phyloP scores from a whole-genome alignment of 2,329 filamentous ascomycete species.

The Tolypocladium album region DNA sequence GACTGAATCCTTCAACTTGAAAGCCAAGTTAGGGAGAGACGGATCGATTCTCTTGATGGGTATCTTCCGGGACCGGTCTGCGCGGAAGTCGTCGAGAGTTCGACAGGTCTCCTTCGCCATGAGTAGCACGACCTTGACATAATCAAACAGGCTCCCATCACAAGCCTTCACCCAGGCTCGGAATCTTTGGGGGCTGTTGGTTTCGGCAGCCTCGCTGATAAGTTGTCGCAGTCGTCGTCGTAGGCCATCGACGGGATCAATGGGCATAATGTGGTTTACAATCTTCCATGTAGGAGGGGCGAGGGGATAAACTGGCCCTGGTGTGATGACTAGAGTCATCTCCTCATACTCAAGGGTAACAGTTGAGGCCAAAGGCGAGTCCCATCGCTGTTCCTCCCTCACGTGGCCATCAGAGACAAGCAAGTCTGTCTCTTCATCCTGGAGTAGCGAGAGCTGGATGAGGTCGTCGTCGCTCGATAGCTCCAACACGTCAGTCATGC shows the following conservation, averaged over 20 bases:
- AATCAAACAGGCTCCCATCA: conserved; percentile 5
- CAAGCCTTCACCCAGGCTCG: conserved; percentile 10
- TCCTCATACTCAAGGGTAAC: conserved; percentile 11
- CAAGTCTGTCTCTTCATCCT: conserved; percentile 16
- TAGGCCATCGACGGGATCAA: conserved; percentile 10
- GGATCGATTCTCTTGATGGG: background rate
- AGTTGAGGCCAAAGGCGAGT: conserved; percentile 8
- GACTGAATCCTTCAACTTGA: background rate
- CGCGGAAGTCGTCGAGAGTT: background rate
- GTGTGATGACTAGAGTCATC: conserved; percentile 11
- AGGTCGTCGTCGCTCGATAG: conserved; percentile 15
- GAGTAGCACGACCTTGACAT: background rate
- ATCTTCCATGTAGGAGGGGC: conserved; percentile 8
- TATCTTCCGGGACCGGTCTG: background rate
- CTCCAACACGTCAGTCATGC: background rate
- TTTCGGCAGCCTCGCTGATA: conserved; percentile 5
- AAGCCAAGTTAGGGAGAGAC: background rate
- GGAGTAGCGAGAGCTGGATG: conserved; percentile 14
- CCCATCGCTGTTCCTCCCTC: conserved; percentile 7
- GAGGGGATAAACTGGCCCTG: conserved; percentile 12
- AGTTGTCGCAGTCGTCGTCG: conserved; percentile 6
- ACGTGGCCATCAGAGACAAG: conserved; percentile 13
- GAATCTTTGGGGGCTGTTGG: conserved; percentile 8
- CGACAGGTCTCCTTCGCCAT: background rate
- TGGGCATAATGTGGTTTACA: conserved; percentile 7